A percentile compares a stretch with the other conserved stretches of the same genome.
phyloP scores from a whole-genome alignment of 2,329 filamentous ascomycete genomes.

The Didymella arachidicola region DNA sequence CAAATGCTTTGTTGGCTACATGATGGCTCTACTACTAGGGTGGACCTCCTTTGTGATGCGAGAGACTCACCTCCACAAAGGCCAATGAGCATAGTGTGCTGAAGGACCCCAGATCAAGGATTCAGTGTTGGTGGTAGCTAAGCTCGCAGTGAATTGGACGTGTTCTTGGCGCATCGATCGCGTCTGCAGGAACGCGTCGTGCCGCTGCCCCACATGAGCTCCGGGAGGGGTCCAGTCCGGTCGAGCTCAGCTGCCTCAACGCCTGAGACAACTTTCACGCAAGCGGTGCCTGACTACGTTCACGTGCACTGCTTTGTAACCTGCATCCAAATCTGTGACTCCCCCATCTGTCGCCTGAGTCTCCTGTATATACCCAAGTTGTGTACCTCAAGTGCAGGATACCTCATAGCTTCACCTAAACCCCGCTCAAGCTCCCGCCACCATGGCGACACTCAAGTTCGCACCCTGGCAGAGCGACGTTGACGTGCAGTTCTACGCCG shows the following conservation, averaged over 20 bases:
- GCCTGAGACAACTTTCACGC: background rate
- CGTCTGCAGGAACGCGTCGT: constrained; percentile 39
- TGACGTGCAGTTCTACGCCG: constrained; percentile 92
- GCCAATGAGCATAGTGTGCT: constrained; percentile 71
- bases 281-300: constrained; percentile 31
- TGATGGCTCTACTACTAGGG: too few relatives aligned
- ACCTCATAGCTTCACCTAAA: constrained; percentile 7
- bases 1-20: too few relatives aligned
- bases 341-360: constrained; percentile 16
- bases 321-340: constrained; percentile 30
- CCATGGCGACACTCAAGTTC: constrained; percentile 68
- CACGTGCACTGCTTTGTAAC: constrained; percentile 32
- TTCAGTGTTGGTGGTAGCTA: background rate
- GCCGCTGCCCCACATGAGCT: constrained; percentile 22
- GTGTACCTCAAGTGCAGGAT: background rate
- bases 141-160: constrained; percentile 5
- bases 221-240: constrained; percentile 7
- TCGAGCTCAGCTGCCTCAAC: background rate
- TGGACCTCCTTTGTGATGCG: too few relatives aligned
- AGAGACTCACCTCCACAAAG: constrained; percentile 62
- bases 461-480: constrained; percentile 93
- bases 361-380: background rate
- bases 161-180: constrained; percentile 15
- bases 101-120: too few relatives aligned
- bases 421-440: constrained; percentile 12